Evolutionary conservation across 148 eudicot genomes (phyloP).

Genomic region (Heliosperma pusillum): DNA sequence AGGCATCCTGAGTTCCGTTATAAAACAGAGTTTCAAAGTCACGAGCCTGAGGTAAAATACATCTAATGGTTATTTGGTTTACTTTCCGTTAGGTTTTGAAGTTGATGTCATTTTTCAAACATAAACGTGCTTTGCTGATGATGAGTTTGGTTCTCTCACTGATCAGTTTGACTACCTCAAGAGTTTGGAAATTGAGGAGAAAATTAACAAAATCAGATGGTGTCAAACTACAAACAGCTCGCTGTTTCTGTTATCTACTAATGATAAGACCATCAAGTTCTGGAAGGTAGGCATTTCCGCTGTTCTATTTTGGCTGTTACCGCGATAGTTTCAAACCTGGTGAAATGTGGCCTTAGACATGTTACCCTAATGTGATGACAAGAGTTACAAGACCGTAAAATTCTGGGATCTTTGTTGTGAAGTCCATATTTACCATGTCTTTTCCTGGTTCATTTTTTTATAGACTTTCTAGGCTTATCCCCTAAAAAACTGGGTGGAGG

Average conservation of each 20-base stretch:
- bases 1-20: constrained; percentile 96
- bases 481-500: neutral
- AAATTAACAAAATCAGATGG: constrained; percentile 98
- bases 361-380: too few species aligned
- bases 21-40: constrained; percentile 98
- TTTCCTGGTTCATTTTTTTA: neutral
- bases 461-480: too few species aligned
- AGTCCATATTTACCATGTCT: neutral
- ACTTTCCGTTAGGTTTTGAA: neutral
- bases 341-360: neutral
- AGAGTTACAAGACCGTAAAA: constrained; percentile 55
- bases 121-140: constrained; percentile 13
- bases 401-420: constrained; percentile 38
- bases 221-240: constrained; percentile 91
- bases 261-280: constrained; percentile 91
- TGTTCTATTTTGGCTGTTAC: neutral
- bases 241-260: constrained; percentile 88
- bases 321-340: neutral
- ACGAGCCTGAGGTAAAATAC: constrained; percentile 84
- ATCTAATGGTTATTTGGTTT: constrained; percentile 5
- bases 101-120: neutral
- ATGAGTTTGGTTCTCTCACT: constrained; percentile 20
- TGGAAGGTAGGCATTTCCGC: constrained; percentile 78
- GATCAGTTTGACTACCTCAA: constrained; percentile 95
- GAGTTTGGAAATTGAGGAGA: constrained; percentile 99